A percentile compares a stretch with the other conserved stretches of the same genome.
These are phyloP conservation scores for Novymonas esmeraldas DNA, from an alignment of 208 protist species.

Conservation along the genomic window DNA sequence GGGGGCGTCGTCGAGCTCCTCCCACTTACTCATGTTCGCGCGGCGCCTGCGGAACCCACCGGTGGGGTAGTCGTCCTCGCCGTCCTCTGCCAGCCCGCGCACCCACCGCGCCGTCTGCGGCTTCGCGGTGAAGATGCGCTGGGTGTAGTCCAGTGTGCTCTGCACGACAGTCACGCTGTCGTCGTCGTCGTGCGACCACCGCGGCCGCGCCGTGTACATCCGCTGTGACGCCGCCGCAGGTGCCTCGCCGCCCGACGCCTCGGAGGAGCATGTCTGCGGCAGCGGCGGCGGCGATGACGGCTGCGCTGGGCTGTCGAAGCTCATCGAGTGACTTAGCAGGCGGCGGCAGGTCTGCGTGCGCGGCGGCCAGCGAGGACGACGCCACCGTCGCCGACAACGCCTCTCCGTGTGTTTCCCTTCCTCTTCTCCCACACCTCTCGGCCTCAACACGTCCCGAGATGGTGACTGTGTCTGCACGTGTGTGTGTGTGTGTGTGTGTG, in stretches of 20 bases:
- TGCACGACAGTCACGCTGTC: conserved; percentile 57
- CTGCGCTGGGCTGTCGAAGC: not conserved
- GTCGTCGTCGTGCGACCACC: conserved; percentile 36
- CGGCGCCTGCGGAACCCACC: conserved; percentile 17
- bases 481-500: not conserved
- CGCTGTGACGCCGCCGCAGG: not conserved
- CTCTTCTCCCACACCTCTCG: too few species aligned
- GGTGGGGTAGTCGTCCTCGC: conserved; percentile 26
- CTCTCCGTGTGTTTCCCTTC: too few species aligned
- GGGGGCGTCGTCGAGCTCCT: conserved; percentile 25
- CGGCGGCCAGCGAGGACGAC: too few species aligned
- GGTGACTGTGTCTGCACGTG: too few species aligned
- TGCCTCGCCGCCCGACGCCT: not conserved
- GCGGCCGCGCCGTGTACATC: conserved; percentile 7
- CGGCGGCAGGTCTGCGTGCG: too few species aligned
- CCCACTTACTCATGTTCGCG: conserved; percentile 17
- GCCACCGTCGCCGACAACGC: too few species aligned
- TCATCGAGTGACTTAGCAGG: not conserved
- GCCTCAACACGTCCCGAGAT: not conserved
- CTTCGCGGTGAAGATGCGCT: conserved; percentile 44
- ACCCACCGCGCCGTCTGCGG: conserved; percentile 62
- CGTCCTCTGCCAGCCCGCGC: conserved; percentile 63
- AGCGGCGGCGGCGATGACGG: not conserved
- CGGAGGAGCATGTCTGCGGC: conserved; percentile 3
- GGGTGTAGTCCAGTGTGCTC: conserved; percentile 62